Evolutionary conservation across 371 early-diverging fungal genomes (phyloP).

Genomic region (Fennellomyces sp.): DNA sequence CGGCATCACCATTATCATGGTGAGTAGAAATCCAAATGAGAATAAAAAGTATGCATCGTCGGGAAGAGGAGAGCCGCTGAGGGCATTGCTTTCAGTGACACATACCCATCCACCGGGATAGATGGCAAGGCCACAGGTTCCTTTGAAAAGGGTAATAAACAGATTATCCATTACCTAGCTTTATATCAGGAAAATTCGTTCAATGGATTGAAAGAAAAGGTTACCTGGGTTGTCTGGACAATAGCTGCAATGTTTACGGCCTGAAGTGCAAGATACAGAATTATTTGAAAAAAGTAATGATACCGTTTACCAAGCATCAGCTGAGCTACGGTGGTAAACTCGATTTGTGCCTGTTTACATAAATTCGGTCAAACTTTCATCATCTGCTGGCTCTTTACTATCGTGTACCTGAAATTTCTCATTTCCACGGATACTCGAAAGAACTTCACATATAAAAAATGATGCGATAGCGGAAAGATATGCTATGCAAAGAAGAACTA

Average conservation of each 20-base stretch:
- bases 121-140: constrained; percentile 41
- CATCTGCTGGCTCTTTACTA: neutral
- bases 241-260: constrained; percentile 64
- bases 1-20: constrained; percentile 55
- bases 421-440: constrained; percentile 80
- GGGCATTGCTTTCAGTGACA: constrained; percentile 4
- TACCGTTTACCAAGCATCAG: constrained; percentile 56
- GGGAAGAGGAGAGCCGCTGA: constrained; percentile 49
- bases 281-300: constrained; percentile 55
- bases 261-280: constrained; percentile 60
- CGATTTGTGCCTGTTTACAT: constrained; percentile 53
- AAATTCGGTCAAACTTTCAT: neutral
- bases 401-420: constrained; percentile 66
- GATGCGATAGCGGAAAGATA: constrained; percentile 56
- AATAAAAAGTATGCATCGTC: constrained; percentile 52
- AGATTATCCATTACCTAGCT: constrained; percentile 41
- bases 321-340: constrained; percentile 60
- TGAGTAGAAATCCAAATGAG: constrained; percentile 54
- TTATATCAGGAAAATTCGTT: too few species aligned
- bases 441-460: constrained; percentile 78
- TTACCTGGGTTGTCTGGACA: constrained; percentile 60
- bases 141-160: constrained; percentile 41
- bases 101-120: constrained; percentile 46
- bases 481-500: constrained; percentile 47
- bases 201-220: neutral